Conservation (phyloP, 2,329 filamentous ascomycete genomes). For the Clarireedia paspali region DNA sequence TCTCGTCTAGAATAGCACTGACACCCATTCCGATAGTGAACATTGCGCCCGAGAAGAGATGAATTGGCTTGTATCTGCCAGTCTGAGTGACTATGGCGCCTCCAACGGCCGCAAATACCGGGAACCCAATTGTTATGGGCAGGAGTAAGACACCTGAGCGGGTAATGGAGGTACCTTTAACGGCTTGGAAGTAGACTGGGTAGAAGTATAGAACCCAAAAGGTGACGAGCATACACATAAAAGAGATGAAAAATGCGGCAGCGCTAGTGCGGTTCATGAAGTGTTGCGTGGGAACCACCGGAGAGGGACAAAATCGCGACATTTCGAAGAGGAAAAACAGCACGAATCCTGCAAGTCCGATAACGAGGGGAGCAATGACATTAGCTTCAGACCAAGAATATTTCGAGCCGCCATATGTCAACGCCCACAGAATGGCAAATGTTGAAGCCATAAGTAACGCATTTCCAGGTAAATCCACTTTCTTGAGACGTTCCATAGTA, state of each 20-base stretch:
- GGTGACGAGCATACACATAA: slow-evolving; percentile 32
- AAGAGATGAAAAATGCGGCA: slow-evolving; percentile 28
- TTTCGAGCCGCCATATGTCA: slow-evolving; percentile 38
- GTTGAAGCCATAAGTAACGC: slow-evolving; percentile 47
- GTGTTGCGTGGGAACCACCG: slow-evolving; percentile 9
- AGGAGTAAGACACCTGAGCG: slow-evolving; percentile 35
- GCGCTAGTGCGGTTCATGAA: background rate
- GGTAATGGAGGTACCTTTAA: slow-evolving; percentile 30
- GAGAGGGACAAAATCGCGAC: background rate
- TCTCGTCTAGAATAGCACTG: no score
- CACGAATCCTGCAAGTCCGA: slow-evolving; percentile 27
- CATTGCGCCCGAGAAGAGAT: background rate
- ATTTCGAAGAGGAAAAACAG: slow-evolving; percentile 20
- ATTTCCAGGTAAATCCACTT: slow-evolving; percentile 57
- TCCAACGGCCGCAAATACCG: background rate
- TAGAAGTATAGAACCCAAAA: slow-evolving; percentile 35
- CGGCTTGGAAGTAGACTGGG: slow-evolving; percentile 41
- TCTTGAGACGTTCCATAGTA: slow-evolving; percentile 28
- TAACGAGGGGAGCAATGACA: slow-evolving; percentile 29
- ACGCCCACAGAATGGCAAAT: slow-evolving; percentile 49
- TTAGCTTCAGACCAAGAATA: slow-evolving; percentile 9
- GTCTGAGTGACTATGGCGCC: background rate
- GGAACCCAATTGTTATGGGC: slow-evolving; percentile 16
- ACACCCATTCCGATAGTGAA: no score
- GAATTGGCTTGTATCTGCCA: slow-evolving; percentile 23